A percentile compares a stretch with the other conserved stretches of the same genome.
These are phyloP conservation scores for Cercospora beticola DNA, from an alignment of 2,329 filamentous ascomycete genomes.

Conservation along the genomic window DNA sequence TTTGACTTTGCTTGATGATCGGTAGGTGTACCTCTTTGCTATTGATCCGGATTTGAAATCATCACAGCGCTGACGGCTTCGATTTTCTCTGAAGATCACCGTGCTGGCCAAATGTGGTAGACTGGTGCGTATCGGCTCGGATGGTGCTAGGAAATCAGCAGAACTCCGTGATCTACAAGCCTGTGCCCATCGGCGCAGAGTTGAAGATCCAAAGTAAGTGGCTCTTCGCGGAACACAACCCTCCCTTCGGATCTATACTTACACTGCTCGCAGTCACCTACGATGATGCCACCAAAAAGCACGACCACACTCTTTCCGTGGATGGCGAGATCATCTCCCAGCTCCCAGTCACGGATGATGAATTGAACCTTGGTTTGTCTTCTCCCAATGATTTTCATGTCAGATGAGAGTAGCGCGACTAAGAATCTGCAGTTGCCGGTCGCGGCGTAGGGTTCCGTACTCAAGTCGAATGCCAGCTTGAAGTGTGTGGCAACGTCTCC, in stretches of 20 bases:
- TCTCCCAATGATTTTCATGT: background rate
- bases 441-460: background rate
- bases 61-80: too few relatives aligned
- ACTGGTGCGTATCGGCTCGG: conserved; percentile 1
- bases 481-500: background rate
- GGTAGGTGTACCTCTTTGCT: too few relatives aligned
- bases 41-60: too few relatives aligned
- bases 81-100: too few relatives aligned
- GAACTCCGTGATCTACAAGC: background rate
- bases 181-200: background rate
- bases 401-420: background rate
- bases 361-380: background rate
- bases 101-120: background rate
- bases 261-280: background rate
- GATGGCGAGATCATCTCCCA: background rate
- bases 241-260: background rate
- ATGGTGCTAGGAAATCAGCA: background rate
- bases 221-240: background rate
- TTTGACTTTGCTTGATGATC: background rate
- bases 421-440: background rate
- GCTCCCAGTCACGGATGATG: background rate
- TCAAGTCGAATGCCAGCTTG: conserved; percentile 5
- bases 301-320: background rate
- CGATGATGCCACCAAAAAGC: background rate
- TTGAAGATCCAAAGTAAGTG: background rate